Evolutionary conservation across 495 filamentous ascomycete genomes (phyloP).

Genomic region (Amphirosellinia nigrospora): DNA sequence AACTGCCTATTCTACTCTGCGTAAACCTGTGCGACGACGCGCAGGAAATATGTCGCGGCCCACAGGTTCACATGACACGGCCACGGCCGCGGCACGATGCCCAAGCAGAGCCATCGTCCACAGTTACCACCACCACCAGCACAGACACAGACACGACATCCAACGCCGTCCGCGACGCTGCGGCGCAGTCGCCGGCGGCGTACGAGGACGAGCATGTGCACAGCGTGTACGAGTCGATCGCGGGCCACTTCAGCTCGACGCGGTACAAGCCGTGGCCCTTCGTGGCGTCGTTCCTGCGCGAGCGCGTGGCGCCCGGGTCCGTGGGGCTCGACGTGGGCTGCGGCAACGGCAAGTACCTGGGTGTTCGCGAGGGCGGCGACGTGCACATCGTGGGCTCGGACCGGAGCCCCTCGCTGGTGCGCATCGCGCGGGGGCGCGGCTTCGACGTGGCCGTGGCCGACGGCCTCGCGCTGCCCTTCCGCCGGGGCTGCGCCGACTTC

Average conservation of each 20-base stretch:
- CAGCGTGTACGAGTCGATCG: conserved; percentile 92
- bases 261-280: conserved; percentile 98
- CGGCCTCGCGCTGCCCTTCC: conserved; percentile 73
- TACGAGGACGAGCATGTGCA: conserved; percentile 92
- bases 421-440: conserved; percentile 71
- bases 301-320: conserved; percentile 67
- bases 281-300: conserved; percentile 77
- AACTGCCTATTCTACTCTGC: background rate
- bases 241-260: conserved; percentile 91
- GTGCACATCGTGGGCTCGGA: conserved; percentile 89
- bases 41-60: conserved; percentile 22
- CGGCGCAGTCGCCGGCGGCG: conserved; percentile 39
- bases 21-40: conserved; percentile 4
- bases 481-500: conserved; percentile 77
- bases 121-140: background rate
- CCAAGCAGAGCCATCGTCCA: conserved; percentile 9
- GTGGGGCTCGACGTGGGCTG: conserved; percentile 91
- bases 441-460: conserved; percentile 68
- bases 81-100: conserved; percentile 11
- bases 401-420: conserved; percentile 77
- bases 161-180: conserved; percentile 26
- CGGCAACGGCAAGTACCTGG: conserved; percentile 95
- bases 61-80: conserved; percentile 24
- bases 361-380: conserved; percentile 74
- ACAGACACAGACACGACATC: background rate